Conservation (phyloP, 805 yeast species). For the Millerozyma acaciae region DNA sequence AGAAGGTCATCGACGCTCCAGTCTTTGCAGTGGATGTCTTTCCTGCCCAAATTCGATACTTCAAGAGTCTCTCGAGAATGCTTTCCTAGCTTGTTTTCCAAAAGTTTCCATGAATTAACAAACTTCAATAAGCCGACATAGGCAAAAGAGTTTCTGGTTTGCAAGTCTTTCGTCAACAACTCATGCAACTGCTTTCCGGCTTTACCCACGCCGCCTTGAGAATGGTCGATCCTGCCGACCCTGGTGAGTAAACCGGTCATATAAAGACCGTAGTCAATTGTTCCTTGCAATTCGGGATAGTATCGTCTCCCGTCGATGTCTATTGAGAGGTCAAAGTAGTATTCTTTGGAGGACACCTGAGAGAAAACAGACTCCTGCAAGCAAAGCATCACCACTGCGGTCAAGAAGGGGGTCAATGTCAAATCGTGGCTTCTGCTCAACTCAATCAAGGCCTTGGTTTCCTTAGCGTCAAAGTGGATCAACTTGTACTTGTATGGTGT, state of each 20-base stretch:
- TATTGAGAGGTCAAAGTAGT: slow-evolving; percentile 6
- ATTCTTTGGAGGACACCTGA: neutral
- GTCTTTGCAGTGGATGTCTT: slow-evolving; percentile 5
- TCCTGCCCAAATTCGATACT: slow-evolving; percentile 18
- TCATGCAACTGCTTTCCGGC: too few species aligned
- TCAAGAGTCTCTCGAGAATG: slow-evolving; percentile 12
- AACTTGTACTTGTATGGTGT: slow-evolving; percentile 11
- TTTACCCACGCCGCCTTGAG: too few species aligned
- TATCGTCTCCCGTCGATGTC: slow-evolving; percentile 13
- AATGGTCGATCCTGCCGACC: too few species aligned
- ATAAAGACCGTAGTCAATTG: neutral
- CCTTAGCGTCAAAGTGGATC: slow-evolving; percentile 11
- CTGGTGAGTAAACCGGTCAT: neutral
- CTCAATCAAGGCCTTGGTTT: slow-evolving; percentile 8
- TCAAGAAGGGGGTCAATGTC: slow-evolving; percentile 19
- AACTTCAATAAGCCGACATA: slow-evolving; percentile 11
- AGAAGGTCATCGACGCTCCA: slow-evolving; percentile 11
- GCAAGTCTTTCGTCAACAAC: slow-evolving; percentile 2
- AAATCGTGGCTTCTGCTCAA: slow-evolving; percentile 12
- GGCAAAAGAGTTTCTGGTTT: slow-evolving; percentile 9
- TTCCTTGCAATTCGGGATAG: slow-evolving; percentile 7
- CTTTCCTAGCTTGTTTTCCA: slow-evolving; percentile 9
- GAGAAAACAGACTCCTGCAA: slow-evolving; percentile 15
- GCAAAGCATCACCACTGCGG: slow-evolving; percentile 12
- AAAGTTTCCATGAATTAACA: slow-evolving; percentile 9